Conservation (phyloP, 2,329 filamentous ascomycete species). For the Davidsoniella neocaledoniae region DNA sequence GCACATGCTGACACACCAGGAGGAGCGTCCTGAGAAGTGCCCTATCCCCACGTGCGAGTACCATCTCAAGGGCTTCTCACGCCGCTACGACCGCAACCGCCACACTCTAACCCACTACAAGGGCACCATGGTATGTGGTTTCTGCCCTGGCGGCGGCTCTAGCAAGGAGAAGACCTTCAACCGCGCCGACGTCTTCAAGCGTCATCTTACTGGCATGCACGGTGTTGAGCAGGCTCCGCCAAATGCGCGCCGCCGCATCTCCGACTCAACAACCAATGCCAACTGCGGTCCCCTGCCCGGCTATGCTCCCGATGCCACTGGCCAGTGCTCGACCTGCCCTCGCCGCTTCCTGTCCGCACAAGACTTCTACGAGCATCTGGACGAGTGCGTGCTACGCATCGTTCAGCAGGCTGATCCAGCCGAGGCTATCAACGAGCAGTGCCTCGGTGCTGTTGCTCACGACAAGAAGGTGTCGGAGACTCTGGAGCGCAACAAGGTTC, state of each 20-base stretch:
- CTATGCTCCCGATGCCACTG: slow-evolving; percentile 63
- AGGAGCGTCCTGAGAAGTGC: slow-evolving; percentile 83
- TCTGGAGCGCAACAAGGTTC: slow-evolving; percentile 45
- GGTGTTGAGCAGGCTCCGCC: slow-evolving; percentile 85
- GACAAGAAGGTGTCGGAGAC: slow-evolving; percentile 46
- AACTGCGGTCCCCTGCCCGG: slow-evolving; percentile 19
- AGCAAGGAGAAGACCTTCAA: slow-evolving; percentile 91
- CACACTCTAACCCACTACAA: slow-evolving; percentile 94
- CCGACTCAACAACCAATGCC: slow-evolving; percentile 9
- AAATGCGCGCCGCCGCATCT: slow-evolving; percentile 65
- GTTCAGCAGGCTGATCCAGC: slow-evolving; percentile 55
- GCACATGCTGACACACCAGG: slow-evolving; percentile 87
- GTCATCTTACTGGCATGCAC: slow-evolving; percentile 78
- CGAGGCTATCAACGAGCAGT: slow-evolving; percentile 50
- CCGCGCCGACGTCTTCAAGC: slow-evolving; percentile 88
- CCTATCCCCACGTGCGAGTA: slow-evolving; percentile 87
- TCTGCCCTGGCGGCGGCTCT: slow-evolving; percentile 78
- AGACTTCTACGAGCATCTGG: slow-evolving; percentile 96
- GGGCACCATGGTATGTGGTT: slow-evolving; percentile 91
- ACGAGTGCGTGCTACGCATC: slow-evolving; percentile 55
- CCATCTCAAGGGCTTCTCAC: slow-evolving; percentile 77
- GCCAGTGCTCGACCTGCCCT: slow-evolving; percentile 90
- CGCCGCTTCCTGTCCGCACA: slow-evolving; percentile 83
- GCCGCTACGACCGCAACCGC: slow-evolving; percentile 93
- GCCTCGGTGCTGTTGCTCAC: slow-evolving; percentile 47